Evolutionary conservation across 352 stramenopile species (phyloP).

Genomic region (Pythium pyrilobum): DNA sequence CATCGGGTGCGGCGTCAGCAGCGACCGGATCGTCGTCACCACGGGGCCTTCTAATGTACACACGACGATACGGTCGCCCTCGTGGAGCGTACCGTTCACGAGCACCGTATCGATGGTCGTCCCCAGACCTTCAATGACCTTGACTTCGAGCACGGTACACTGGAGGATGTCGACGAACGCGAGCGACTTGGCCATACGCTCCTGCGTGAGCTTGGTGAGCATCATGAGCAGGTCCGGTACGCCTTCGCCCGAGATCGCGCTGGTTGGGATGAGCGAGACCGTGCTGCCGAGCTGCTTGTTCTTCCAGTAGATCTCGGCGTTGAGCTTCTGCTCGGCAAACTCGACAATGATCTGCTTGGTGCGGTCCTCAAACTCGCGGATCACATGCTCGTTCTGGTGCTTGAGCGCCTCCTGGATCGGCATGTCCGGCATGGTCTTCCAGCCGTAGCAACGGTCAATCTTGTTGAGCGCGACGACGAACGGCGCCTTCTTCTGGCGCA

Average conservation of each 20-base stretch:
- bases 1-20: constrained; percentile 98
- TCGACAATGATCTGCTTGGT: constrained; percentile 92
- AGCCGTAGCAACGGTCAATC: constrained; percentile 98
- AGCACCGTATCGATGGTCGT: constrained; percentile 99
- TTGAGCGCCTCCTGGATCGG: constrained; percentile 91
- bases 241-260: constrained; percentile 97
- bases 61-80: constrained; percentile 96
- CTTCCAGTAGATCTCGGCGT: constrained; percentile 99
- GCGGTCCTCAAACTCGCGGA: constrained; percentile 95
- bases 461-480: constrained; percentile 99
- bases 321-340: constrained; percentile 96
- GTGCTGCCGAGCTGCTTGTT: constrained; percentile 96
- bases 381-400: constrained; percentile 90
- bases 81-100: constrained; percentile 95
- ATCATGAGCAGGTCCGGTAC: constrained; percentile 98
- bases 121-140: constrained; percentile 98
- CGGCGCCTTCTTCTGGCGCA: constrained; percentile 93
- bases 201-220: constrained; percentile 94
- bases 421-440: constrained; percentile 95
- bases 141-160: constrained; percentile 98
- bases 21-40: constrained; percentile 94
- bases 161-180: constrained; percentile 91
- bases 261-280: constrained; percentile 98
- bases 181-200: constrained; percentile 89
- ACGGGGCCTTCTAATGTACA: constrained; percentile 98